Conservation (phyloP, 2,329 filamentous ascomycete genomes). For the Cyphellophora attinorum region DNA sequence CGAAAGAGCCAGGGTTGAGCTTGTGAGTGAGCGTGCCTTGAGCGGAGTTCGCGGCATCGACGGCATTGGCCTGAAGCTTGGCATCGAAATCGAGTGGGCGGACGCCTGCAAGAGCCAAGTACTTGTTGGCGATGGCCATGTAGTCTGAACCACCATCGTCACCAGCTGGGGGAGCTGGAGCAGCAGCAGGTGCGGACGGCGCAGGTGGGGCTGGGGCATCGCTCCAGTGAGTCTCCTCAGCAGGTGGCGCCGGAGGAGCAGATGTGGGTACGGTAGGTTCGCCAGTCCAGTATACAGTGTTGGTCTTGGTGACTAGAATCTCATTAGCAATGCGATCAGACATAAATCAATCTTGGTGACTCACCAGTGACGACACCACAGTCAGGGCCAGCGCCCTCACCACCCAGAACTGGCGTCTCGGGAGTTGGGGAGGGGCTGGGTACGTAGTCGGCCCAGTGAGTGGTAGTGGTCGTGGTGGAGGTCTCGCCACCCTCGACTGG, state of each 20-base stretch:
- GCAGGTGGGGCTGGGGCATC: too few relatives aligned
- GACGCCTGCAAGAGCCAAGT: conserved; percentile 12
- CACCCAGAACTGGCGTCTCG: too few relatives aligned
- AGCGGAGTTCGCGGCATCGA: conserved; percentile 14
- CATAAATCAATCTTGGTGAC: too few relatives aligned
- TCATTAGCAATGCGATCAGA: too few relatives aligned
- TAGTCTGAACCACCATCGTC: conserved; percentile 3
- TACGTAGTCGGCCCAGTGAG: too few relatives aligned
- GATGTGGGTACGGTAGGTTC: not conserved
- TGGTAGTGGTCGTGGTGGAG: not conserved
- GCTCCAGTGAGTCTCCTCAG: too few relatives aligned
- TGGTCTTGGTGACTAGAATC: too few relatives aligned
- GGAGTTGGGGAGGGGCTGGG: too few relatives aligned
- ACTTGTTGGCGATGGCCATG: conserved; percentile 13
- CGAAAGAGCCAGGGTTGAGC: conserved; percentile 17
- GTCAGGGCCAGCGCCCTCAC: not conserved
- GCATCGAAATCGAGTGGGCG: conserved; percentile 10
- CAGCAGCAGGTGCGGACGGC: not conserved
- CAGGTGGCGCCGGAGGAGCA: not conserved
- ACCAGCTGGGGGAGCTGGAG: not conserved
- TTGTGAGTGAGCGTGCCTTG: conserved; percentile 14
- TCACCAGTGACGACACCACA: conserved; percentile 1
- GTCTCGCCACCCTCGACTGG: not conserved
- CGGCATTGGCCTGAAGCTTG: conserved; percentile 15
- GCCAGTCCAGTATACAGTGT: not conserved